Percentiles rank a stretch among this genome's conserved stretches.
phyloP scores from a whole-genome alignment of 2,329 filamentous ascomycete genomes.

The Clonostachys solani region DNA sequence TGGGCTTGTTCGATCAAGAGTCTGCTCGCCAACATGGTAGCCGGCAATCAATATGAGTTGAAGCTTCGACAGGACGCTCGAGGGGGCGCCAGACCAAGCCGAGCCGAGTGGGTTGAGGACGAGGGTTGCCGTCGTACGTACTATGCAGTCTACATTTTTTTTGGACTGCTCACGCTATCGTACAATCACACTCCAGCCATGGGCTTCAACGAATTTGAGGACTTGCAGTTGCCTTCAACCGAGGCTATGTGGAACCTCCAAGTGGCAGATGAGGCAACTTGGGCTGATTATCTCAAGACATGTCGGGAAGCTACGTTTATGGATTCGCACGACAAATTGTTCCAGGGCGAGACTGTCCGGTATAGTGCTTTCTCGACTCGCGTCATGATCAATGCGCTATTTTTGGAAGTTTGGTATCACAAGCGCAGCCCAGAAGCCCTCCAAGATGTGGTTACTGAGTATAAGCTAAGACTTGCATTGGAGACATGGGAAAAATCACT shows the following conservation, averaged over 20 bases:
- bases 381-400: slow-evolving; percentile 98
- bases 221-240: slow-evolving; percentile 85
- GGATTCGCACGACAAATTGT: slow-evolving; percentile 90
- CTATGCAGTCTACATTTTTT: slow-evolving; percentile 99
- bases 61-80: slow-evolving; percentile 90
- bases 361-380: slow-evolving; percentile 97
- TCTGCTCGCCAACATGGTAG: slow-evolving; percentile 96
- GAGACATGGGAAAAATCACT: slow-evolving; percentile 99
- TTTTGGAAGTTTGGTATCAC: slow-evolving; percentile 98
- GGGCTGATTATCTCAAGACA: slow-evolving; percentile 72
- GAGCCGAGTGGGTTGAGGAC: slow-evolving; percentile 92
- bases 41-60: slow-evolving; percentile 92
- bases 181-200: slow-evolving; percentile 98
- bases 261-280: slow-evolving; percentile 71
- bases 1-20: slow-evolving; percentile 99
- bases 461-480: slow-evolving; percentile 90
- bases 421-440: slow-evolving; percentile 97
- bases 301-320: slow-evolving; percentile 81
- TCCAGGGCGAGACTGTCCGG: slow-evolving; percentile 83
- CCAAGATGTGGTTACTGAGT: slow-evolving; percentile 96
- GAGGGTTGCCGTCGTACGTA: slow-evolving; percentile 96
- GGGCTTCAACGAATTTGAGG: slow-evolving; percentile 97
- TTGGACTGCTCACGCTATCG: slow-evolving; percentile 87
- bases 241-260: slow-evolving; percentile 93
- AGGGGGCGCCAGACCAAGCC: slow-evolving; percentile 68